Evolutionary conservation across 2,329 filamentous ascomycete genomes (phyloP), one percentile per base, ranked within the genome.

Genomic region (Ophiocordyceps unilateralis): DNA sequence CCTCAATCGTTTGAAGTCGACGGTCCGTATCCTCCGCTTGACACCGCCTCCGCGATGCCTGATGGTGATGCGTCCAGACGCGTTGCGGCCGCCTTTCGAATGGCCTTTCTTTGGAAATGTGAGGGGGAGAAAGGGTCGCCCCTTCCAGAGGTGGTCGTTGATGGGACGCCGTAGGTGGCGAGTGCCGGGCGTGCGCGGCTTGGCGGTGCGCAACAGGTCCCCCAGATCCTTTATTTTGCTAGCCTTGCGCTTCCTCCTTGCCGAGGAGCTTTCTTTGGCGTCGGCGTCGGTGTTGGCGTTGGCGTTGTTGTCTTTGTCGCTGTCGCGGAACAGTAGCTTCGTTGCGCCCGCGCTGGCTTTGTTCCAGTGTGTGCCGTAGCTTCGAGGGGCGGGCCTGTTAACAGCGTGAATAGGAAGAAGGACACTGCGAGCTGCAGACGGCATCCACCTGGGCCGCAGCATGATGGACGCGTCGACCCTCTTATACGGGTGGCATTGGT

Each of bases 131-230:
- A 82, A 78, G 1, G 91, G 85, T 44, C 87, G 73, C 45, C 91
- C 91, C 64, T 93, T 95, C 86, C 86, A 96, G 39, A 98, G 68
- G 62, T 98, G 91, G 55, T 95, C 87, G 63, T 96, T 96, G 63
- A 95, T 81, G 14, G 91, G 87, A 38, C 91, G 77, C 60, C 81
- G 83, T 50, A 98, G 69, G 74, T 98, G 91, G 55, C 91, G 80
- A 46, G 93, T 63, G 72, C 91, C 91, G 12, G 89, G 89, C 1
- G 91, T 95, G 53, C 86, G 79, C 30, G 91, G 91, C 61, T 84
- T 96, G 63, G 95, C 98, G 43, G 83, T 91, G 53, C 85, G 79
- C 60, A 96, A 17, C 30, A 34, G n/a, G 12, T n/a, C n/a, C 5
- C 15, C 12, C 30, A 34, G 30, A 7, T 11, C 59, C 39, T 70